These are phyloP conservation scores for Stylonectria norvegica DNA, from an alignment of 2,329 filamentous ascomycete genomes.

Conservation along the genomic window DNA sequence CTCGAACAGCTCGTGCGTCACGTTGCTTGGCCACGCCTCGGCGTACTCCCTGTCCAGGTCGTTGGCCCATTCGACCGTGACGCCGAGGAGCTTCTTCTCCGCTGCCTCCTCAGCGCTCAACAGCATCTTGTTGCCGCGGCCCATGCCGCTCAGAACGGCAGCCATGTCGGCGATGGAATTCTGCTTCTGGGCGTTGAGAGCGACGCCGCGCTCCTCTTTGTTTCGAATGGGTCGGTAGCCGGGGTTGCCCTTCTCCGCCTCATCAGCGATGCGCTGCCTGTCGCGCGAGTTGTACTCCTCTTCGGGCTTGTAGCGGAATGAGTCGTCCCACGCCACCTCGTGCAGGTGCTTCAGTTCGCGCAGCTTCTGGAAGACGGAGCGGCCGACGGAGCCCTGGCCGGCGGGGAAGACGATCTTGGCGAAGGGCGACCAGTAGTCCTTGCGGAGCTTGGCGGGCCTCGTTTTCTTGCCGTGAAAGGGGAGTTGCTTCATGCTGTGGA, in stretches of 20 bases:
- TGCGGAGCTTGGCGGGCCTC: conserved; percentile 59
- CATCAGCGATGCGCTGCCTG: conserved; percentile 32
- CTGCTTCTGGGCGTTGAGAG: conserved; percentile 57
- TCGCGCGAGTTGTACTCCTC: conserved; percentile 33
- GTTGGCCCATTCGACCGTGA: conserved; percentile 52
- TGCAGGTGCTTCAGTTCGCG: conserved; percentile 62
- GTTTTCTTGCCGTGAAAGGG: conserved; percentile 67
- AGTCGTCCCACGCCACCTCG: conserved; percentile 57
- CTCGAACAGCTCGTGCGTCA: conserved; percentile 45
- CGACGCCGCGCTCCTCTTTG: conserved; percentile 45
- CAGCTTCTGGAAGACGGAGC: conserved; percentile 59
- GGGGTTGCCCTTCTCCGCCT: conserved; percentile 29
- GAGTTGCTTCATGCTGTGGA: conserved; percentile 53
- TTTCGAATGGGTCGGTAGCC: conserved; percentile 33
- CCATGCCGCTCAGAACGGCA: conserved; percentile 50
- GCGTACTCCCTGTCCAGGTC: conserved; percentile 47
- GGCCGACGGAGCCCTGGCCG: conserved; percentile 52
- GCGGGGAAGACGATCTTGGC: conserved; percentile 56
- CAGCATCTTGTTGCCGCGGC: conserved; percentile 49
- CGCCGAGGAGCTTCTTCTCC: conserved; percentile 33
- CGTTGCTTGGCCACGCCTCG: conserved; percentile 49
- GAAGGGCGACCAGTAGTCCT: conserved; percentile 64
- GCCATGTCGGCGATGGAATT: conserved; percentile 64
- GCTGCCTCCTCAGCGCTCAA: conserved; percentile 19
- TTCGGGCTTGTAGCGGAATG: conserved; percentile 40